Evolutionary conservation across 768 basidiomycete species (phyloP).

Genomic region (Astraeus odoratus): DNA sequence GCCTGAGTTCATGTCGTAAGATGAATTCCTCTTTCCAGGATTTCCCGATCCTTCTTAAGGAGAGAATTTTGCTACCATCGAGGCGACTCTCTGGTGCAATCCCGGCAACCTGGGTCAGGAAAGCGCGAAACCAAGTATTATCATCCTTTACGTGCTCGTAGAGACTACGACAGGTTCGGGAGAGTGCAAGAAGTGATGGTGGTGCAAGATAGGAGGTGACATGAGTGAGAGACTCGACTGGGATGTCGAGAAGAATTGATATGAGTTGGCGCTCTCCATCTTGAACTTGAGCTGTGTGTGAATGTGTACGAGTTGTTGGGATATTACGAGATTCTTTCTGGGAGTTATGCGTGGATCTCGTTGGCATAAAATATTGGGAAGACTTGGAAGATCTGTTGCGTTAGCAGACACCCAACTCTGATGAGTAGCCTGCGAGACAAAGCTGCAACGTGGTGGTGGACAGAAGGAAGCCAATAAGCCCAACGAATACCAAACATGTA

Average conservation of each 20-base stretch:
- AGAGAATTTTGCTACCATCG: conserved; percentile 34
- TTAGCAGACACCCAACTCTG: conserved; percentile 23
- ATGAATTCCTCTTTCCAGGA: conserved; percentile 72
- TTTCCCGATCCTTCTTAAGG: conserved; percentile 49
- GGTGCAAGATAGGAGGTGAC: conserved; percentile 71
- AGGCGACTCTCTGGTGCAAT: conserved; percentile 59
- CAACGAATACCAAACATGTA: neutral
- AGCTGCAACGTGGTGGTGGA: too few species aligned
- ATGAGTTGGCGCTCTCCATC: conserved; percentile 40
- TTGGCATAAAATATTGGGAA: conserved; percentile 56
- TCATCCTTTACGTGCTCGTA: conserved; percentile 68
- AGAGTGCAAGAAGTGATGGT: conserved; percentile 50
- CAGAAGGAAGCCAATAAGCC: neutral
- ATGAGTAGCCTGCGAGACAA: neutral
- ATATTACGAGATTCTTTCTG: conserved; percentile 31
- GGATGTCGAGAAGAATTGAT: conserved; percentile 33
- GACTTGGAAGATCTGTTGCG: conserved; percentile 6
- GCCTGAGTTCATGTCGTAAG: conserved; percentile 43
- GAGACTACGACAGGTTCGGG: conserved; percentile 43
- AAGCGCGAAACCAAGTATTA: conserved; percentile 74
- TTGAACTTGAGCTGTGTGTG: conserved; percentile 24
- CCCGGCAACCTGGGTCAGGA: conserved; percentile 58
- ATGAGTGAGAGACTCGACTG: conserved; percentile 67
- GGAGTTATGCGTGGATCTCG: conserved; percentile 39
- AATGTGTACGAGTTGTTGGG: conserved; percentile 22